Evolutionary conservation across 225 moss, liverwort and hornwort species (phyloP).

Genomic region (Pseudisothecium myosuroides): DNA sequence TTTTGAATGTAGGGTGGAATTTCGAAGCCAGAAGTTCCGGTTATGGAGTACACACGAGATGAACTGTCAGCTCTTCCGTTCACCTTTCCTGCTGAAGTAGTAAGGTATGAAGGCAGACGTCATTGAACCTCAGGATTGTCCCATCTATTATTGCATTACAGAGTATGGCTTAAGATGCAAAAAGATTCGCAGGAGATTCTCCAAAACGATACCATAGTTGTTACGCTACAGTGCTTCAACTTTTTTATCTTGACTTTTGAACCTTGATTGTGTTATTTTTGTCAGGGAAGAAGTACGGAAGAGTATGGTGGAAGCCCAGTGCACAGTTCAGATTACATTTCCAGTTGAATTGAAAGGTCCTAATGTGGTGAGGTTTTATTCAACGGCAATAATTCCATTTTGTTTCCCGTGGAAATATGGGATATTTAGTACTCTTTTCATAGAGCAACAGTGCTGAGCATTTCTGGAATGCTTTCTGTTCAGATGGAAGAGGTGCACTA

Average conservation of each 20-base stretch:
- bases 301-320: constrained; percentile 91
- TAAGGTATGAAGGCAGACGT: constrained; percentile 39
- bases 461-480: not conserved
- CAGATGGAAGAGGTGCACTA: constrained; percentile 96
- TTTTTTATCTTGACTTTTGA: not conserved
- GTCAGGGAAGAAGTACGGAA: constrained; percentile 86
- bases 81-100: constrained; percentile 80
- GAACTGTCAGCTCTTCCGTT: constrained; percentile 74
- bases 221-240: not conserved
- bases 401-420: not conserved
- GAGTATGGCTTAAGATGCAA: not conserved
- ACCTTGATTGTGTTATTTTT: not conserved
- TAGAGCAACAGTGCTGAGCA: not conserved
- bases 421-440: not conserved
- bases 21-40: constrained; percentile 51
- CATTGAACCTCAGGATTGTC: not conserved
- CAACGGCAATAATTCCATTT: not conserved
- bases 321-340: constrained; percentile 91
- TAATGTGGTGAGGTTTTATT: constrained; percentile 54
- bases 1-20: constrained; percentile 65
- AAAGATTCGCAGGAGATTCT: not conserved
- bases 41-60: constrained; percentile 75
- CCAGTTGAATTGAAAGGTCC: constrained; percentile 81
- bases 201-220: not conserved
- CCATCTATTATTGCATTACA: not conserved